These are phyloP conservation scores for Carex kokanica DNA, from an alignment of 176 grass and related monocot genomes.

Conservation along the genomic window DNA sequence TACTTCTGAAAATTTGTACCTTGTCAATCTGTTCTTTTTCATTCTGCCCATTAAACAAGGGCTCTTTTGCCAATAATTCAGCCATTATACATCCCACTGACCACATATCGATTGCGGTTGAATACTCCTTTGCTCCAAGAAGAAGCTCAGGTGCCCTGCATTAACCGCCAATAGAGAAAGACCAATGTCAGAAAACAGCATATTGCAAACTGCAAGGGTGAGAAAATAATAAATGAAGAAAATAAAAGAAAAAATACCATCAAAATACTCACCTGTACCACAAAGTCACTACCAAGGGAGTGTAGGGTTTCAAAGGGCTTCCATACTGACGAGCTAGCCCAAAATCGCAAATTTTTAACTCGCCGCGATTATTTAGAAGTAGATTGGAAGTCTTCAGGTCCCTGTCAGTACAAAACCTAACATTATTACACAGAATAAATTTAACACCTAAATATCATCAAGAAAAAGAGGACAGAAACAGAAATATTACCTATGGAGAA, in stretches of 20 bases:
- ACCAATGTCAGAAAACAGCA: neutral
- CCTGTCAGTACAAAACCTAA: conserved; percentile 33
- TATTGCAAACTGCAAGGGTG: neutral
- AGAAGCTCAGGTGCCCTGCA: conserved; percentile 80
- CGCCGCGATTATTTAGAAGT: conserved; percentile 81
- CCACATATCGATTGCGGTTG: conserved; percentile 97
- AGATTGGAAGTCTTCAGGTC: conserved; percentile 96
- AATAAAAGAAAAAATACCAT: conserved; percentile 22
- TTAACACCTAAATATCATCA: conserved; percentile 11
- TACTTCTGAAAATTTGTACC: conserved; percentile 37
- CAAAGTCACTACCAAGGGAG: conserved; percentile 92
- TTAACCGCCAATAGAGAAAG: conserved; percentile 12
- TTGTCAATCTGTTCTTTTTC: conserved; percentile 83
- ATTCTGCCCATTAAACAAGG: conserved; percentile 64
- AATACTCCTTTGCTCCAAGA: conserved; percentile 86
- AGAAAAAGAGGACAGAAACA: neutral
- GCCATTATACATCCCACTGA: conserved; percentile 97
- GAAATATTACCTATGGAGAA: conserved; percentile 72
- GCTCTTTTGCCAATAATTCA: conserved; percentile 73
- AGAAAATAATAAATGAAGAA: conserved; percentile 9
- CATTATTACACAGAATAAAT: conserved; percentile 23
- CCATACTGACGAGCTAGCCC: conserved; percentile 94
- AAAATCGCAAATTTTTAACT: conserved; percentile 98
- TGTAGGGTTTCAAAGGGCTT: conserved; percentile 81
- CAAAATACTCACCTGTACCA: conserved; percentile 66